Conservation (phyloP, 2,329 filamentous ascomycete genomes). For the Stemphylium vesicarium region DNA sequence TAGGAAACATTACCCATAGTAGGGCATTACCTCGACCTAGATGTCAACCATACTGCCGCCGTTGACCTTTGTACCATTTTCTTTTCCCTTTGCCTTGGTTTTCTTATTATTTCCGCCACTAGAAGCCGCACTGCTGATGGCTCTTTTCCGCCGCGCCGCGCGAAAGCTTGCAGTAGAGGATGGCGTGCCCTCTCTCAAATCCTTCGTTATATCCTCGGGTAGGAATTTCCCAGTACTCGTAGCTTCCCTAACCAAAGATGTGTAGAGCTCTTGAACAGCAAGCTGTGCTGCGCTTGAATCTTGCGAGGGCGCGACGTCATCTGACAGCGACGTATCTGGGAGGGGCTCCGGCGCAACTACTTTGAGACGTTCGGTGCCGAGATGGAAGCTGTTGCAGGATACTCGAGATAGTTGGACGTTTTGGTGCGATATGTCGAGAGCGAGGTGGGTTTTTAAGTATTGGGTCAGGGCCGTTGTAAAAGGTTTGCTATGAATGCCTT, state of each 20-base stretch:
- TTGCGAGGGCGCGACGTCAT: slow-evolving; percentile 27
- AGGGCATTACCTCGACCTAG: neutral
- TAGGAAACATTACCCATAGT: no score
- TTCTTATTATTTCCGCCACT: slow-evolving; percentile 32
- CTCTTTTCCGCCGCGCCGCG: slow-evolving; percentile 31
- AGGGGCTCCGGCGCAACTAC: slow-evolving; percentile 38
- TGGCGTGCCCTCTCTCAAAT: slow-evolving; percentile 27
- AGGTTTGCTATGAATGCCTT: slow-evolving; percentile 27
- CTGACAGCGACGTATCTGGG: slow-evolving; percentile 32
- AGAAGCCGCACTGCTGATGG: slow-evolving; percentile 32
- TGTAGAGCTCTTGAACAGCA: slow-evolving; percentile 41
- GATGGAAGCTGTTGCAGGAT: slow-evolving; percentile 51
- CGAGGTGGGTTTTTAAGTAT: slow-evolving; percentile 52
- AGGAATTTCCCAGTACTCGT: slow-evolving; percentile 42
- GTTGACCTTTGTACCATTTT: slow-evolving; percentile 15
- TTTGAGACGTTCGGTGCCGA: slow-evolving; percentile 51
- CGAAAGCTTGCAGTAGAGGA: slow-evolving; percentile 28
- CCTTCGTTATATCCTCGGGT: slow-evolving; percentile 21
- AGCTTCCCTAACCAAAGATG: slow-evolving; percentile 41
- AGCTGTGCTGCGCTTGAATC: slow-evolving; percentile 41
- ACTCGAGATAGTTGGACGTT: slow-evolving; percentile 51
- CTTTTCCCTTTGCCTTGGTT: slow-evolving; percentile 29
- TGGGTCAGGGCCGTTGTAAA: slow-evolving; percentile 50
- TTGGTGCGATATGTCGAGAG: slow-evolving; percentile 49
- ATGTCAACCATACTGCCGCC: neutral